Base-by-base conservation (phyloP, 2,329 filamentous ascomycete genomes). In the Curvularia sp. region DNA sequence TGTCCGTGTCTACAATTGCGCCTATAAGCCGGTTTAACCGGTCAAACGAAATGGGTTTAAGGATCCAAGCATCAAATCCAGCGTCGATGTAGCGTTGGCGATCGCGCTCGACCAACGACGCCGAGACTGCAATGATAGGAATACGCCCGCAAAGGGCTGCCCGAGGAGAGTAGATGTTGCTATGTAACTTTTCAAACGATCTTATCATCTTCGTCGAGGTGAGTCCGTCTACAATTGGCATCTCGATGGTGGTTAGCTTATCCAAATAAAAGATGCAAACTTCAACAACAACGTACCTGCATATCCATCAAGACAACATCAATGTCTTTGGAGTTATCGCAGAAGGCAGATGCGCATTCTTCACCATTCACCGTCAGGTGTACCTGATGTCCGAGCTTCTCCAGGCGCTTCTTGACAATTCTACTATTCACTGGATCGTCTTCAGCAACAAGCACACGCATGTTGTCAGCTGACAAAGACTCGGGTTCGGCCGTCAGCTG, bases 271-370 rank as follows among this genome's bases (percentile, higher is more conserved):
- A 2, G 5, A 18, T 1, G 7, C 18, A 15, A 27, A n/a, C 25
- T 25, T 36, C 15, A 3, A 18, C 18, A 36, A 30, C 34, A 18
- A 77, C 86, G 77, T 73, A 93, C 92, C 83, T 96, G 92, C 85
- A 97, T 92, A 72, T 96, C 93, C 93, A 96, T 96, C 61, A 97
- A 81, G 47, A 97, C 82, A 5, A 92, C 88, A 73, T 96, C 92
- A 69, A 91, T 95, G 21, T 79, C 78, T 25, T 75, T 75, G 0
- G 87, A 81, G 49, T 82, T 83, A 45, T 91, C 89, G 49, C 82
- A 83, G 74, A 91, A 93, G 4, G 86, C 82, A 49, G 83, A 82
- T 5, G 91, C 89, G 70, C 93, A 97, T 69, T 96, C 92, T 71
- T 95, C 90, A 7, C 93, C 93, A 61, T 96, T 96, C 36, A 90